phyloP scores from a whole-genome alignment of 164 flowering plant genomes.

The Umbellularia californica region DNA sequence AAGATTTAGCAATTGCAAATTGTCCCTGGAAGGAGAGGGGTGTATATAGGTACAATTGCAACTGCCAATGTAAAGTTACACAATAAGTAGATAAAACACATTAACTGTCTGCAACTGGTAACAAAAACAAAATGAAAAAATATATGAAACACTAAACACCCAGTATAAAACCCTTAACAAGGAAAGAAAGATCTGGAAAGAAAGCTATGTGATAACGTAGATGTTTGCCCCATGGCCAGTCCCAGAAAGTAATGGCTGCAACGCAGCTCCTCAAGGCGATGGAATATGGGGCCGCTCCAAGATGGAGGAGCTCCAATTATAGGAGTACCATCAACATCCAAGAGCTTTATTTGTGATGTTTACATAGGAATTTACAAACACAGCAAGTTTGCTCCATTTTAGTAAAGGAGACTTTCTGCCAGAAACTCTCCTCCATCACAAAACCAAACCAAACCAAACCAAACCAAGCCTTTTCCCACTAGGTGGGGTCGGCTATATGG shows the following conservation, averaged over 20 bases:
- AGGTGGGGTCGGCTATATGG: too few relatives aligned
- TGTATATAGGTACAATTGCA: too few relatives aligned
- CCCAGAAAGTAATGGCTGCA: constrained; percentile 9
- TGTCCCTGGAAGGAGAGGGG: too few relatives aligned
- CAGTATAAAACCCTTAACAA: not conserved
- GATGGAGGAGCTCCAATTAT: constrained; percentile 1
- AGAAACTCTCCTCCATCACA: constrained; percentile 8
- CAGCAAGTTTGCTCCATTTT: constrained; percentile 8
- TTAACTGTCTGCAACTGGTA: too few relatives aligned
- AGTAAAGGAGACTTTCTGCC: not conserved
- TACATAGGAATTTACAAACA: constrained; percentile 14
- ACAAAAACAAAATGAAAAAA: too few relatives aligned
- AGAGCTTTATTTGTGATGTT: constrained; percentile 9
- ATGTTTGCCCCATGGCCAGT: constrained; percentile 10
- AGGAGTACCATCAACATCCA: constrained; percentile 5
- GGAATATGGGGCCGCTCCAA: constrained; percentile 14
- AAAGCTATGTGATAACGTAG: not conserved
- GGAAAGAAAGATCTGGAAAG: not conserved
- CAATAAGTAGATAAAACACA: too few relatives aligned
- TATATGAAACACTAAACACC: too few relatives aligned
- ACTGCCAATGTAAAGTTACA: too few relatives aligned
- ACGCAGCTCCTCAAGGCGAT: constrained; percentile 14
- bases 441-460: too few relatives aligned
- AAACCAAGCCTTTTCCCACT: too few relatives aligned
- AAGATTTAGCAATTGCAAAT: too few relatives aligned